These are phyloP conservation scores for Arthrobotrys entomopaga DNA, from an alignment of 2,329 filamentous ascomycete species.

Conservation along the genomic window DNA sequence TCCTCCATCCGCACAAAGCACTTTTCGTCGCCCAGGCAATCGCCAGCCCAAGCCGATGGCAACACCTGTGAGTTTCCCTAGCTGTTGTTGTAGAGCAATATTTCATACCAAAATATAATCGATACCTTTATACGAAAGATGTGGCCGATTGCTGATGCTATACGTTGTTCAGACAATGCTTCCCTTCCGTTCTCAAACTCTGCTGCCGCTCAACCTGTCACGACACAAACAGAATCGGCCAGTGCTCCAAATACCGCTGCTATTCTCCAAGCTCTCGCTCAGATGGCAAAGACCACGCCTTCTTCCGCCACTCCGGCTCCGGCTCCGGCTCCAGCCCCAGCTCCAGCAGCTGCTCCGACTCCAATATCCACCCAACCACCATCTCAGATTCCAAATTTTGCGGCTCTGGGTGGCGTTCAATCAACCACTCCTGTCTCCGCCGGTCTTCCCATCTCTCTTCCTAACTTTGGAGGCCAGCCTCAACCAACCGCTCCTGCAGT, in stretches of 20 bases:
- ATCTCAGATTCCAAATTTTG: constrained; percentile 45
- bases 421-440: constrained; percentile 60
- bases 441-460: constrained; percentile 48
- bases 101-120: background rate
- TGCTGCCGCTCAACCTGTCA: constrained; percentile 60
- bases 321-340: background rate
- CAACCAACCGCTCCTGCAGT: constrained; percentile 53
- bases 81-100: no score
- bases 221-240: constrained; percentile 61
- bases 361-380: constrained; percentile 34
- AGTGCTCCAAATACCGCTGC: constrained; percentile 69
- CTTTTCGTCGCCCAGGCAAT: constrained; percentile 47
- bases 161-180: constrained; percentile 24
- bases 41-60: constrained; percentile 33
- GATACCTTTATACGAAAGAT: background rate
- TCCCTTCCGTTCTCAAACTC: constrained; percentile 31
- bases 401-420: constrained; percentile 10
- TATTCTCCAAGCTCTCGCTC: constrained; percentile 81
- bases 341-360: constrained; percentile 45
- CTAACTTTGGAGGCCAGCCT: constrained; percentile 46
- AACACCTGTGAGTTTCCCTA: constrained; percentile 47
- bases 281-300: constrained; percentile 80
- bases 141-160: constrained; percentile 1
- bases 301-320: constrained; percentile 63
- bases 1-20: constrained; percentile 58